Percentiles rank a stretch among this genome's conserved stretches.
These are phyloP conservation scores for Lenwebbia sp. DNA, from an alignment of 345 rosid species.

Conservation along the genomic window DNA sequence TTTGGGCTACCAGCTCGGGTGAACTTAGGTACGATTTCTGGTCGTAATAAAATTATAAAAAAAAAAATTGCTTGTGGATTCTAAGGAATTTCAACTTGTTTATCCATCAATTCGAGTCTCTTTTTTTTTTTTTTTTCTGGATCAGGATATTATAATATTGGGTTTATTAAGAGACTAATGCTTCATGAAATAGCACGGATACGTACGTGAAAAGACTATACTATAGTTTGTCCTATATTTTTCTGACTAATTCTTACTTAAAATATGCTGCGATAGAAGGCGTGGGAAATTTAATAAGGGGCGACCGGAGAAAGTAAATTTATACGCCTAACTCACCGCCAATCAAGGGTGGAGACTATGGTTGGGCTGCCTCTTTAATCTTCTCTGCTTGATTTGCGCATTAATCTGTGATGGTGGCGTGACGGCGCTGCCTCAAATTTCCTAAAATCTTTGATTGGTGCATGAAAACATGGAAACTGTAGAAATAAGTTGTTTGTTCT, in stretches of 20 bases:
- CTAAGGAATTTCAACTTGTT: neutral
- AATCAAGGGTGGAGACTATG: neutral
- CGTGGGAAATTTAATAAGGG: neutral
- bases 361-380: neutral
- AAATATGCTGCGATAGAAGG: neutral
- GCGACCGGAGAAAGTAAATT: neutral
- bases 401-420: neutral
- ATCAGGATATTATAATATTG: neutral
- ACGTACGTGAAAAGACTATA: neutral
- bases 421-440: neutral
- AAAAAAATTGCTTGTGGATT: neutral
- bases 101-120: neutral
- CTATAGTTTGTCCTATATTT: neutral
- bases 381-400: neutral
- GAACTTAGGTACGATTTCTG: too few species aligned
- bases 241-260: neutral
- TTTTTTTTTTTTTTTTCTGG: neutral
- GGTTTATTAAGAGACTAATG: neutral
- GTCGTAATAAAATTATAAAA: neutral
- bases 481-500: neutral
- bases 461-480: neutral
- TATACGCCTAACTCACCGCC: neutral
- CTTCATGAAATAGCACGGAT: neutral
- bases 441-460: neutral
- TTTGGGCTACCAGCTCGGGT: accelerated